A percentile compares a stretch with the other conserved stretches of the same genome.
These are phyloP conservation scores for Sporothrix luriei DNA, from an alignment of 2,329 filamentous ascomycete genomes.

Conservation along the genomic window DNA sequence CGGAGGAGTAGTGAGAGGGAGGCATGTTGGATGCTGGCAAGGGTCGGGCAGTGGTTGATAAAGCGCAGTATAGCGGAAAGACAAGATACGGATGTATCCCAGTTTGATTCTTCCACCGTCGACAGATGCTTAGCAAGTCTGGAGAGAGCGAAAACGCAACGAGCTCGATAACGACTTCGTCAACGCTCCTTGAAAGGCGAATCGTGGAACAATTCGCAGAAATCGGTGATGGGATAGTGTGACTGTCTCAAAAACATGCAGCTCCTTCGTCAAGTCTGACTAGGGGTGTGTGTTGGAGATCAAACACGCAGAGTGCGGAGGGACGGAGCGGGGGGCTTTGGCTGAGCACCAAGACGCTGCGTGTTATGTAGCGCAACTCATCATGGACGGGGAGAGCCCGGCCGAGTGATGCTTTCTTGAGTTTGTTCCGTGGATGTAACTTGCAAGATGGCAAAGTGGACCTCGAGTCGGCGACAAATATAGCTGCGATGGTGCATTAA, in stretches of 20 bases:
- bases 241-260: background rate
- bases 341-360: background rate
- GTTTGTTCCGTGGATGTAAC: background rate
- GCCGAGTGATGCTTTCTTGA: background rate
- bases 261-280: constrained; percentile 9
- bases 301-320: background rate
- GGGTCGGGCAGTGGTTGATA: background rate
- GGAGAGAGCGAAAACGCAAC: background rate
- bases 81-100: background rate
- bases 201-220: background rate
- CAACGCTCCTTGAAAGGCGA: background rate
- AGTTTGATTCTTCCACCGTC: background rate
- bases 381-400: background rate
- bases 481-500: too few relatives aligned
- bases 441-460: background rate
- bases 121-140: background rate
- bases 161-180: background rate
- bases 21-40: constrained; percentile 7
- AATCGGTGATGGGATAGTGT: background rate
- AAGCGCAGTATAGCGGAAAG: background rate
- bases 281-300: background rate
- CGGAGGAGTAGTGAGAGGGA: background rate
- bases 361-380: background rate
- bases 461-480: background rate
- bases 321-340: background rate